phyloP scores from a whole-genome alignment of 1,284 basidiomycete species.

The Malassezia arunalokei region DNA sequence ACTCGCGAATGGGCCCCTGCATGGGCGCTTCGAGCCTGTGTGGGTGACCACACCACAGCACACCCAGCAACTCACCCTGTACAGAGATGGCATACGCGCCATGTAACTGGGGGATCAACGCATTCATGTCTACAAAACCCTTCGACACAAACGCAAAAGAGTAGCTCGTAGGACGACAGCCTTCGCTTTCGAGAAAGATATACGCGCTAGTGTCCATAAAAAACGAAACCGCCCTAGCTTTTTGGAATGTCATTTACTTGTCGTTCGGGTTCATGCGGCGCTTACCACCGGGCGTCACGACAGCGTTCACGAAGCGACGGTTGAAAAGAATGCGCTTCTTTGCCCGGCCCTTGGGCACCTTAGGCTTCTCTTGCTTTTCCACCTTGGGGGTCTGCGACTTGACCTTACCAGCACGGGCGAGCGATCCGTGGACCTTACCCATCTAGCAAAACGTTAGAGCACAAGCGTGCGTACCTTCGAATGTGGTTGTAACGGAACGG shows the following conservation, averaged over 20 bases:
- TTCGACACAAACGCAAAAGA: no score
- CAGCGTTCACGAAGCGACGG: conserved; percentile 93
- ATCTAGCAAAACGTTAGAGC: conserved; percentile 33
- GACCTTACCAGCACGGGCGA: conserved; percentile 99
- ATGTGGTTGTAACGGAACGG: conserved; percentile 10
- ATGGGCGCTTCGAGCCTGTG: conserved; percentile 2
- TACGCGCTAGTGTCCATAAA: not conserved
- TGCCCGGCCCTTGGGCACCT: conserved; percentile 84
- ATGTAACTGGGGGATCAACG: no score
- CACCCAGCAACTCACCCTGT: no score
- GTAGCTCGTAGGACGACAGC: no score
- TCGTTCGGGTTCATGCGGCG: conserved; percentile 61
- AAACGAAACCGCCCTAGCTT: not conserved
- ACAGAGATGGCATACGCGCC: no score
- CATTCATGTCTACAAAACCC: no score
- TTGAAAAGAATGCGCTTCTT: conserved; percentile 93
- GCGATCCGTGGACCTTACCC: conserved; percentile 87
- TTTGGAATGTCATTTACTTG: conserved; percentile 43
- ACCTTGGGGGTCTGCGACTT: conserved; percentile 84
- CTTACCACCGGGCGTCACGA: conserved; percentile 78
- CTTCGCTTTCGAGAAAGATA: not conserved
- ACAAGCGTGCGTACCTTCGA: conserved; percentile 8
- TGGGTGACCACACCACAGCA: not conserved
- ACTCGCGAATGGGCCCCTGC: conserved; percentile 4
- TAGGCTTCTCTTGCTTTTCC: conserved; percentile 96